These are phyloP conservation scores for Lolium rigidum DNA, from an alignment of 176 grass and related monocot genomes.

Conservation along the genomic window DNA sequence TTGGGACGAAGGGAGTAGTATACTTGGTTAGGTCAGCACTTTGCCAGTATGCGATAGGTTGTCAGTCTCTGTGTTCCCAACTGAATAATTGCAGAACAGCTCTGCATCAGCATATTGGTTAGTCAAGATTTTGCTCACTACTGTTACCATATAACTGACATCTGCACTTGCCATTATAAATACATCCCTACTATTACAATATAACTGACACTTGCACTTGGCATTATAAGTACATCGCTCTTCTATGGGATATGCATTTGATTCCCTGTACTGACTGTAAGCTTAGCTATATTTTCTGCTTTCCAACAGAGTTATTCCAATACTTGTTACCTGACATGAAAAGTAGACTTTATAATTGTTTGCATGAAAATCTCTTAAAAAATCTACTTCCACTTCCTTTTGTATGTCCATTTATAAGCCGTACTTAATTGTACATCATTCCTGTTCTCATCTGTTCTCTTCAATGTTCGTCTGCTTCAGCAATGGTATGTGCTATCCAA, in stretches of 20 bases:
- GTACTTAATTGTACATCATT: conserved; percentile 2
- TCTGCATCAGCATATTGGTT: not conserved
- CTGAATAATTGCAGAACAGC: not conserved
- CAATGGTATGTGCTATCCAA: conserved; percentile 72
- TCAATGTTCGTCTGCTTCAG: conserved; percentile 32
- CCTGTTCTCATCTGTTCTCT: conserved; percentile 10
- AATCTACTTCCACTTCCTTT: not conserved
- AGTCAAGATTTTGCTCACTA: conserved; percentile 4
- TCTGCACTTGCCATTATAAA: conserved; percentile 7
- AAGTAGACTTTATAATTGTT: conserved; percentile 41
- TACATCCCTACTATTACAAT: not conserved
- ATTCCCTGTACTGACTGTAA: not conserved
- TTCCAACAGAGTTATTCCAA: not conserved
- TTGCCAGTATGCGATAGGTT: not conserved
- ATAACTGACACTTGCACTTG: not conserved
- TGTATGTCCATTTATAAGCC: not conserved
- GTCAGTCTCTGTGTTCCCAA: not conserved
- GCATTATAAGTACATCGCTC: not conserved
- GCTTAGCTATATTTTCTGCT: not conserved
- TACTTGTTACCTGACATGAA: not conserved
- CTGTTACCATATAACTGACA: not conserved
- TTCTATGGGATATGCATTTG: not conserved
- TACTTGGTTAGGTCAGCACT: not conserved
- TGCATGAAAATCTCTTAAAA: not conserved
- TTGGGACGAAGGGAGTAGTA: no score